phyloP scores from a whole-genome alignment of 2,329 filamentous ascomycete species.

The Acephala macrosclerotiorum region DNA sequence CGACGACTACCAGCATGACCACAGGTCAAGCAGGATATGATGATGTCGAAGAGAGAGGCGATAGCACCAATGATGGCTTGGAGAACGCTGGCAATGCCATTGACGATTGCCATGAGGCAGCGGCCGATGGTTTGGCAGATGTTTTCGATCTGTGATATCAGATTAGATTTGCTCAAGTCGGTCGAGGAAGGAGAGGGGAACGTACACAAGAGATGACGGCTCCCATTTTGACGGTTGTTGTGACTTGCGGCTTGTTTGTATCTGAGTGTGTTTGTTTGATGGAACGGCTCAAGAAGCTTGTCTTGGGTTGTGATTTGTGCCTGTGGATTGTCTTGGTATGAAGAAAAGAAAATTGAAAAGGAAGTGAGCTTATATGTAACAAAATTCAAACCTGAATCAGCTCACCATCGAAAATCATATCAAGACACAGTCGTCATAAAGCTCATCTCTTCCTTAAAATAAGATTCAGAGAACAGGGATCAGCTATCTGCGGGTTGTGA shows the following conservation, averaged over 20 bases:
- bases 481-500: slow-evolving; percentile 3
- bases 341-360: background rate
- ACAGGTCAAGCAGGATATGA: slow-evolving; percentile 48
- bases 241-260: slow-evolving; percentile 23
- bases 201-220: slow-evolving; percentile 47
- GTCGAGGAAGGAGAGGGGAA: slow-evolving; percentile 16
- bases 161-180: slow-evolving; percentile 21
- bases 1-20: slow-evolving; percentile 42
- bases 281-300: slow-evolving; percentile 25
- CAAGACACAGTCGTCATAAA: background rate
- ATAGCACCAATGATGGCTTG: slow-evolving; percentile 43
- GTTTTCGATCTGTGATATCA: slow-evolving; percentile 38
- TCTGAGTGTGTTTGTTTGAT: slow-evolving; percentile 24
- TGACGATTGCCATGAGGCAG: slow-evolving; percentile 57
- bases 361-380: background rate
- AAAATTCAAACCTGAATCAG: background rate
- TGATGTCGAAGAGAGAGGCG: slow-evolving; percentile 45
- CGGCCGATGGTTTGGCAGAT: slow-evolving; percentile 44
- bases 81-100: slow-evolving; percentile 55
- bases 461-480: slow-evolving; percentile 5
- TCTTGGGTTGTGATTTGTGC: slow-evolving; percentile 20
- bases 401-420: background rate
- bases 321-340: background rate
- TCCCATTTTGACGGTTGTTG: slow-evolving; percentile 43
- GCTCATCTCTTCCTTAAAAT: background rate